Evolutionary conservation across 148 eudicot species (phyloP).

Genomic region (Rheum nobile): DNA sequence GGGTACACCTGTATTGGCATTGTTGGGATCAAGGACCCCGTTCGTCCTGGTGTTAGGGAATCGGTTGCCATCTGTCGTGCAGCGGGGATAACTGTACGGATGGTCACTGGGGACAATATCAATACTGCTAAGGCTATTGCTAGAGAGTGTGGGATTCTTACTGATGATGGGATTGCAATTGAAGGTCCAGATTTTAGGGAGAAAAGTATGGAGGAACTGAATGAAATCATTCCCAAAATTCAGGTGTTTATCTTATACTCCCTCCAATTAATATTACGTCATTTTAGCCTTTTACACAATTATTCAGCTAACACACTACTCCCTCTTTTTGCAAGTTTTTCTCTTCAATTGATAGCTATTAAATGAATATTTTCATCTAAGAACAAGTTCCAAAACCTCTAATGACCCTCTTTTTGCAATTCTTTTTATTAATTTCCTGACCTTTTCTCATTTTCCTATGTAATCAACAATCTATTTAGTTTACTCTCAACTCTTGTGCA

Average conservation of each 20-base stretch:
- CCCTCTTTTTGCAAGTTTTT: no score
- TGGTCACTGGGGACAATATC: constrained; percentile 31
- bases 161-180: constrained; percentile 15
- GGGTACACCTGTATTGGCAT: constrained; percentile 22
- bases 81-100: constrained; percentile 22
- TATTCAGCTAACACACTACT: no score
- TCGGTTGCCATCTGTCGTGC: constrained; percentile 22
- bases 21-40: constrained; percentile 29
- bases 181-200: constrained; percentile 13
- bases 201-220: constrained; percentile 11
- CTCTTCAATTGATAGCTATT: no score
- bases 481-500: no score
- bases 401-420: no score
- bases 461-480: no score
- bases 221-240: constrained; percentile 13
- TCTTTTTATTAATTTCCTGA: no score
- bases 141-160: constrained; percentile 26
- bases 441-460: no score
- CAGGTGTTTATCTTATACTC: constrained; percentile 6
- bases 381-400: no score
- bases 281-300: no score
- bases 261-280: not conserved
- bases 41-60: constrained; percentile 27
- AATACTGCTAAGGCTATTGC: constrained; percentile 31
- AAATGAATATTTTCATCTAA: no score